Conservation (phyloP, 768 basidiomycete species). For the Mycena amicta region DNA sequence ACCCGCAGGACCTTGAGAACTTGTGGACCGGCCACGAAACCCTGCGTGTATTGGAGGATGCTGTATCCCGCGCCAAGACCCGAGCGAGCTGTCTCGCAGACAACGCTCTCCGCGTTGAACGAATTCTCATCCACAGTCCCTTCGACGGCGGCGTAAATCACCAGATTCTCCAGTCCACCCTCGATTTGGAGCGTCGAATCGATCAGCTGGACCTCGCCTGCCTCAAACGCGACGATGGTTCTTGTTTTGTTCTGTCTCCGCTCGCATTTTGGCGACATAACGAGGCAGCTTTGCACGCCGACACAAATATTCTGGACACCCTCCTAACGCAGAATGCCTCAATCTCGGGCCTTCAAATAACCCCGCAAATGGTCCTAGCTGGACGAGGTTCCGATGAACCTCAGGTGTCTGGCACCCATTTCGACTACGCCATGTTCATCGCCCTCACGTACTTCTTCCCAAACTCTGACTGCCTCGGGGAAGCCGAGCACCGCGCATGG, state of each 20-base stretch:
- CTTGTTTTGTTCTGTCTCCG: constrained; percentile 75
- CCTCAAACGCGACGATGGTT: constrained; percentile 50
- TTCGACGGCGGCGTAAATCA: constrained; percentile 59
- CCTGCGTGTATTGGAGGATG: constrained; percentile 68
- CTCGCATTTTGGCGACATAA: constrained; percentile 76
- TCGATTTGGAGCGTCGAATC: constrained; percentile 65
- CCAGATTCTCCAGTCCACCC: constrained; percentile 61
- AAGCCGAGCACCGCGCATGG: constrained; percentile 67
- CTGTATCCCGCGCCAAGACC: constrained; percentile 50
- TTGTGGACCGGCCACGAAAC: constrained; percentile 70
- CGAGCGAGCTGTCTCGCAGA: constrained; percentile 67
- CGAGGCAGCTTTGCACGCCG: constrained; percentile 50
- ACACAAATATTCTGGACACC: constrained; percentile 60
- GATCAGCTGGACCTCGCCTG: constrained; percentile 52
- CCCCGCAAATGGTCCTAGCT: constrained; percentile 76
- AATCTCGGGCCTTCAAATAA: constrained; percentile 64
- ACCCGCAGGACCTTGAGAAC: constrained; percentile 66
- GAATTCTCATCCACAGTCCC: constrained; percentile 68
- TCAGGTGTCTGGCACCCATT: constrained; percentile 45
- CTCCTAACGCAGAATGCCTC: constrained; percentile 57
- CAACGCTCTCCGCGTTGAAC: constrained; percentile 74
- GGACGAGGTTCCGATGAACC: constrained; percentile 62
- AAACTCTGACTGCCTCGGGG: constrained; percentile 68
- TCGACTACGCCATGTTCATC: constrained; percentile 70
- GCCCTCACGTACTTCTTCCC: constrained; percentile 84